Evolutionary conservation across 2,329 filamentous ascomycete genomes (phyloP).

Genomic region (Talaromyces sp.): DNA sequence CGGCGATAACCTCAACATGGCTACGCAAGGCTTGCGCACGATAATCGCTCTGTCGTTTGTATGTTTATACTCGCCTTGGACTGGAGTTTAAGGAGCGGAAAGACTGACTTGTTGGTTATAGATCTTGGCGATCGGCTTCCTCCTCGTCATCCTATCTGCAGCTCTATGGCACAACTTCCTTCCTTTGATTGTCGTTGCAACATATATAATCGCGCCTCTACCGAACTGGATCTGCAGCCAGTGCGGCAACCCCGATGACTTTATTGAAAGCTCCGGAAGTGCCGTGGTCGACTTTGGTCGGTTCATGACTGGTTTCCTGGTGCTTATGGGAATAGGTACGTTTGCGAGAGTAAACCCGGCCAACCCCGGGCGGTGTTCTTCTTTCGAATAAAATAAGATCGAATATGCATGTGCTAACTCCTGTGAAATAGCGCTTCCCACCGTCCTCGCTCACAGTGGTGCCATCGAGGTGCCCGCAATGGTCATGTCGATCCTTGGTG

Average conservation of each 20-base stretch:
- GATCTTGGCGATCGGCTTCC: slow-evolving; percentile 95
- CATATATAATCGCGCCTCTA: slow-evolving; percentile 86
- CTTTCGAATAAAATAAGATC: background rate
- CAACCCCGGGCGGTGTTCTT: background rate
- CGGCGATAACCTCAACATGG: slow-evolving; percentile 50
- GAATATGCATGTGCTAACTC: slow-evolving; percentile 2
- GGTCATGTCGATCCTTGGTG: slow-evolving; percentile 91
- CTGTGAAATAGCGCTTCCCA: slow-evolving; percentile 65
- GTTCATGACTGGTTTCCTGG: slow-evolving; percentile 91
- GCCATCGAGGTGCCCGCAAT: slow-evolving; percentile 81
- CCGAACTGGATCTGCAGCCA: slow-evolving; percentile 95
- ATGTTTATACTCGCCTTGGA: slow-evolving; percentile 28
- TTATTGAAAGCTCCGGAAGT: slow-evolving; percentile 78
- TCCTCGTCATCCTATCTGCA: slow-evolving; percentile 96
- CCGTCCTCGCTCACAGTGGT: slow-evolving; percentile 79
- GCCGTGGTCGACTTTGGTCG: slow-evolving; percentile 88
- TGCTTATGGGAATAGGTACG: slow-evolving; percentile 95
- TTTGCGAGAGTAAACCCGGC: background rate
- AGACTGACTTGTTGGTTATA: slow-evolving; percentile 26
- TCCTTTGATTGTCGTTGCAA: slow-evolving; percentile 89
- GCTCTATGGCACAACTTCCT: slow-evolving; percentile 94
- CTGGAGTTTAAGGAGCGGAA: background rate
- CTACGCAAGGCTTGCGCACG: slow-evolving; percentile 77
- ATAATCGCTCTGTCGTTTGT: slow-evolving; percentile 99
- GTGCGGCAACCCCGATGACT: slow-evolving; percentile 90